These are phyloP conservation scores for Fennellomyces sp. DNA, from an alignment of 371 early-diverging fungal species.

Conservation along the genomic window DNA sequence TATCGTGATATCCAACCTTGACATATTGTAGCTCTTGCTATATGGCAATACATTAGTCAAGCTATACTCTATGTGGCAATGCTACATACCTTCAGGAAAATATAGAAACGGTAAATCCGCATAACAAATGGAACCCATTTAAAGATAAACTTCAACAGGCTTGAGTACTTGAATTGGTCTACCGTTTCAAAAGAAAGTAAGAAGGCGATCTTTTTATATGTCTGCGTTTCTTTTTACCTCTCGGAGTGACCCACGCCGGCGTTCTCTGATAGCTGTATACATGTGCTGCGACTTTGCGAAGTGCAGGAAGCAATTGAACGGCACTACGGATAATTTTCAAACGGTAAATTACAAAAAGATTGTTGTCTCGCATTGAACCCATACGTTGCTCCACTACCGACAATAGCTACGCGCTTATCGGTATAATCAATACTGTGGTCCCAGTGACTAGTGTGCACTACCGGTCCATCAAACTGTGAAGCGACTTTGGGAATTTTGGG, in stretches of 20 bases:
- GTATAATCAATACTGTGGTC: slow-evolving; percentile 45
- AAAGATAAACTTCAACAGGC: slow-evolving; percentile 14
- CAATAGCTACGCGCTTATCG: slow-evolving; percentile 50
- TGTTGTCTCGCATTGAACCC: neutral
- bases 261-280: slow-evolving; percentile 61
- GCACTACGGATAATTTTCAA: slow-evolving; percentile 28
- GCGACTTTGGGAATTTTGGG: slow-evolving; percentile 54
- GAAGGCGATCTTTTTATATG: too few relatives aligned
- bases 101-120: slow-evolving; percentile 18
- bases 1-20: slow-evolving; percentile 14
- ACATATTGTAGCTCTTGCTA: slow-evolving; percentile 16
- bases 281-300: slow-evolving; percentile 40
- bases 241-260: slow-evolving; percentile 50
- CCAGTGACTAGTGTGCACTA: slow-evolving; percentile 56
- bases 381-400: slow-evolving; percentile 62
- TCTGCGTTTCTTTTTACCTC: too few relatives aligned
- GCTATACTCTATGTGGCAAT: neutral
- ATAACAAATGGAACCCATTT: slow-evolving; percentile 20
- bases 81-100: slow-evolving; percentile 15
- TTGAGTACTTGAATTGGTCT: slow-evolving; percentile 14
- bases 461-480: slow-evolving; percentile 43
- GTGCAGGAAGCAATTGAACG: slow-evolving; percentile 55
- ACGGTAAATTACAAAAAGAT: neutral
- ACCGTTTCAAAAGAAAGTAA: too few relatives aligned
- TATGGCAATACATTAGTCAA: neutral